phyloP scores from a whole-genome alignment of 2,329 filamentous ascomycete genomes.

The Juglanconis oblonga region DNA sequence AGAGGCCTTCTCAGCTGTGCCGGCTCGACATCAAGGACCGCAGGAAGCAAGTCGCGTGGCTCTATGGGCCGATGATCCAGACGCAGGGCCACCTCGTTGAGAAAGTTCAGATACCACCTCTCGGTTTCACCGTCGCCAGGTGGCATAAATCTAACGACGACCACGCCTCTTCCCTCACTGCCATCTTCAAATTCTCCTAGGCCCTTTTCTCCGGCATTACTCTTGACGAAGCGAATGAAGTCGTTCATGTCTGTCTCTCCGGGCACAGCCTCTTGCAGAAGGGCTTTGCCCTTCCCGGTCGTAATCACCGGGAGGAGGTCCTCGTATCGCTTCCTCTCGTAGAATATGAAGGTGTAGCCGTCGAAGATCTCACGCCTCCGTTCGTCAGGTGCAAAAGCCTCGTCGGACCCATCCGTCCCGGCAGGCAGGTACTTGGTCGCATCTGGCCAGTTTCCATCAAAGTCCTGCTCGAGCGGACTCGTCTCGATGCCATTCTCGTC shows the following conservation, averaged over 20 bases:
- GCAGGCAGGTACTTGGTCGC: slow-evolving; percentile 70
- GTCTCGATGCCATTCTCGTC: slow-evolving; percentile 45
- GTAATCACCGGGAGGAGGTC: slow-evolving; percentile 73
- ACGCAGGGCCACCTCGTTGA: slow-evolving; percentile 64
- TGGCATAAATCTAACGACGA: slow-evolving; percentile 71
- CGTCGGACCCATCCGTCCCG: slow-evolving; percentile 67
- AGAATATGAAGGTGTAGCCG: slow-evolving; percentile 86
- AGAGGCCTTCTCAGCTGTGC: slow-evolving; percentile 67
- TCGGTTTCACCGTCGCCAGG: slow-evolving; percentile 47
- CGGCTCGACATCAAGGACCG: slow-evolving; percentile 78
- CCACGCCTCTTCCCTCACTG: slow-evolving; percentile 66
- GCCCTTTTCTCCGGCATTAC: slow-evolving; percentile 71
- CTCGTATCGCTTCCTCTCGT: slow-evolving; percentile 71
- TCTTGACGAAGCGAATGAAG: slow-evolving; percentile 74
- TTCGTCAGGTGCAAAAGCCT: slow-evolving; percentile 69
- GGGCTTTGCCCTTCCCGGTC: slow-evolving; percentile 77
- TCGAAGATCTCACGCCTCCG: slow-evolving; percentile 71
- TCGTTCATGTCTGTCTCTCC: slow-evolving; percentile 68
- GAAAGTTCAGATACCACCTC: slow-evolving; percentile 69
- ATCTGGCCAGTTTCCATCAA: slow-evolving; percentile 75
- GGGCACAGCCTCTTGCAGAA: slow-evolving; percentile 60
- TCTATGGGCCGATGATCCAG: slow-evolving; percentile 81
- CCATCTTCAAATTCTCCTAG: slow-evolving; percentile 62
- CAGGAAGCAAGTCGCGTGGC: slow-evolving; percentile 88
- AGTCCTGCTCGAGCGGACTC: slow-evolving; percentile 71